Base-by-base conservation (phyloP, 2,329 filamentous ascomycete species). In the Epichloe sylvatica region DNA sequence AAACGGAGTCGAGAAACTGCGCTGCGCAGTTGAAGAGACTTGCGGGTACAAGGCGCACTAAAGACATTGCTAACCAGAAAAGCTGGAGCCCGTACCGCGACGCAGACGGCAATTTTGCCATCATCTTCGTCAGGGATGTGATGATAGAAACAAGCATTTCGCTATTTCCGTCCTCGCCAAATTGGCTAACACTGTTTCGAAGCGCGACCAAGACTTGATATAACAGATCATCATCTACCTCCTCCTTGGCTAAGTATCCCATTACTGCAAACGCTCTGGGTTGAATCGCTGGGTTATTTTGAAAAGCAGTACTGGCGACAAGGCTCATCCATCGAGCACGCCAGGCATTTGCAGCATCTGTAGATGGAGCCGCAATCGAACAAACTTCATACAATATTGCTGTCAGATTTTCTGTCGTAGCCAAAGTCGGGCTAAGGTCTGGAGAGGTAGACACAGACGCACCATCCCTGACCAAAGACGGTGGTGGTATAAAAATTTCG, bases 291-390 rank as follows among this genome's bases (percentile, higher is more conserved):
- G 81, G 81, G 58, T 85, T 85, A 59, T 81, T 84, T 59, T 85
- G 81, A 60, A 85, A 85, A 0, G 81, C 81, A 9, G 81, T 85
- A 59, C 81, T 85, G 15, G 81, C 80, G 38, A 85, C 80, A 21
- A 85, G 67, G 57, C 80, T 83, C 81, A 85, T 84, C 81, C 81
- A 85, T 19, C 81, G 74, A 19, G 81, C 81, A 25, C 81, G 75
- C 81, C 81, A 85, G 15, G 77, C 74, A 57, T 85, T 85, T 21
- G 80, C 76, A 57, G 81, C 70, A 55, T 84, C 80, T 8, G 78
- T 66, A 0, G 80, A 80, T 11, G 80, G 77, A 12, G 81, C 81
- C 3, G 81, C 80, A 15, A 81, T 68, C 2, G 73, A 70, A 53
- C 78, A 84, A 13, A 82, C 72, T 51, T 85, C 81, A 46, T 82